Percentiles rank a stretch among this genome's conserved stretches.
Conservation (phyloP, 2,329 filamentous ascomycete species). For the Cercospora sp. region DNA sequence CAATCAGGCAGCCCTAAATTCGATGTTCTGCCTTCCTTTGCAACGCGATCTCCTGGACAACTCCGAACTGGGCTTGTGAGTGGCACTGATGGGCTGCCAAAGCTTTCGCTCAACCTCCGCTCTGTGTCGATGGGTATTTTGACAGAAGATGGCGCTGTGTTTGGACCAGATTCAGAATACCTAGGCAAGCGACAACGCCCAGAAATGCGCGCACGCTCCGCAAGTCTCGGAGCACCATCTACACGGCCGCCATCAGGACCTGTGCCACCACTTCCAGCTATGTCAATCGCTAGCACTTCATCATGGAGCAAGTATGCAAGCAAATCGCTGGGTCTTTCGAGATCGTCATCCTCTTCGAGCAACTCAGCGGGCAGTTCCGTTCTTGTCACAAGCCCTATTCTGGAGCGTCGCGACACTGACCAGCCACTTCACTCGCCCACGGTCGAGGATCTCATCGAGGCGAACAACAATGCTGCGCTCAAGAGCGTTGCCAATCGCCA, state of each 20-base stretch:
- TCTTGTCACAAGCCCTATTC: conserved; percentile 42
- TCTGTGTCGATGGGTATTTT: conserved; percentile 35
- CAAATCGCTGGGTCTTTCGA: conserved; percentile 35
- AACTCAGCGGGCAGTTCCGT: conserved; percentile 46
- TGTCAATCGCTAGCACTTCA: conserved; percentile 19
- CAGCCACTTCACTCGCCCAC: conserved; percentile 29
- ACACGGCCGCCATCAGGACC: conserved; percentile 45
- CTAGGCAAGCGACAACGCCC: conserved; percentile 23
- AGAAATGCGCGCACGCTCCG: conserved; percentile 34
- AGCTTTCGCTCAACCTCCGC: conserved; percentile 21
- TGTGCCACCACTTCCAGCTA: conserved; percentile 46
- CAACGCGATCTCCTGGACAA: conserved; percentile 31
- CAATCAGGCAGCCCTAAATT: conserved; percentile 31
- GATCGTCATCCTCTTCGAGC: conserved; percentile 44
- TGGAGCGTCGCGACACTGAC: conserved; percentile 26
- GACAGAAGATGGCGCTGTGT: conserved; percentile 24
- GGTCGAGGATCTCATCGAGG: conserved; percentile 32
- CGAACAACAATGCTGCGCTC: conserved; percentile 32
- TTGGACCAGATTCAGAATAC: conserved; percentile 11
- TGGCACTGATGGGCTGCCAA: conserved; percentile 16
- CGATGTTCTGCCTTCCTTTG: conserved; percentile 32
- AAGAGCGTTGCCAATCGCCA: conserved; percentile 42
- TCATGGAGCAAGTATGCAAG: neutral
- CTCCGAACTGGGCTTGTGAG: conserved; percentile 30
- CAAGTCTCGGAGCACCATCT: conserved; percentile 39